Base-by-base conservation (phyloP, 805 yeast species). In the Lipomyces anomalus region DNA sequence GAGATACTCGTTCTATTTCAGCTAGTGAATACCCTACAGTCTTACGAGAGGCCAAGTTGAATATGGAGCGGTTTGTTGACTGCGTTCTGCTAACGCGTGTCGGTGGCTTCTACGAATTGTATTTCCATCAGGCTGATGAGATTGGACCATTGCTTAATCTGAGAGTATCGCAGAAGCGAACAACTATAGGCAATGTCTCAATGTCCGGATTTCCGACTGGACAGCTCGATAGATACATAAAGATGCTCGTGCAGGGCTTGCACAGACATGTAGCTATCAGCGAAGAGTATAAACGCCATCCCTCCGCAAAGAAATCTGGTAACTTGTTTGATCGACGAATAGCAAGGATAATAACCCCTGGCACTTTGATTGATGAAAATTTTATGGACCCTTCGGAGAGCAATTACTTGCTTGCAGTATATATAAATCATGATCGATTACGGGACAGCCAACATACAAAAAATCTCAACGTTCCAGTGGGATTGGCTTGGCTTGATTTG, bases 131-230 rank as follows among this genome's bases (percentile, higher is more conserved):
- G 50, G 97, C 97, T 1, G 76, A 78, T 6, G 72, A 71, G 36
- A 79, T 73, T 60, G 95, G 86, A 0, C 80, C 84, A 1, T 63
- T 76, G 43, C 64, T 92, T 43, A 88, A 88, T 23, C 63, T 90
- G 23, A 80, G 84, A 38, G 71, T 88, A 1, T 83, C 95, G 0
- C 68, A 68, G 30, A 73, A 76, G 56, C 67, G 67, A 43, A 46
- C 55, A 35, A 62, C 70, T 28, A 63, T 59, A 17, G 47, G 57
- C 32, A 66, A 67, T 46, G 69, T 46, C 0, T 78, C 95, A 0
- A 87, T 92, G 84, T 86, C 97, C 0, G 98, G 98, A 0, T 92
- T 92, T 57, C 98, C 98, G 0, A 69, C 75, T 3, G 65, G 67
- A 35, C 85, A 80, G 46, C 63, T 88, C 17, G 84, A 80, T 44